These are phyloP conservation scores for Parasitella parasitica DNA, from an alignment of 371 early-diverging fungal genomes.

Conservation along the genomic window DNA sequence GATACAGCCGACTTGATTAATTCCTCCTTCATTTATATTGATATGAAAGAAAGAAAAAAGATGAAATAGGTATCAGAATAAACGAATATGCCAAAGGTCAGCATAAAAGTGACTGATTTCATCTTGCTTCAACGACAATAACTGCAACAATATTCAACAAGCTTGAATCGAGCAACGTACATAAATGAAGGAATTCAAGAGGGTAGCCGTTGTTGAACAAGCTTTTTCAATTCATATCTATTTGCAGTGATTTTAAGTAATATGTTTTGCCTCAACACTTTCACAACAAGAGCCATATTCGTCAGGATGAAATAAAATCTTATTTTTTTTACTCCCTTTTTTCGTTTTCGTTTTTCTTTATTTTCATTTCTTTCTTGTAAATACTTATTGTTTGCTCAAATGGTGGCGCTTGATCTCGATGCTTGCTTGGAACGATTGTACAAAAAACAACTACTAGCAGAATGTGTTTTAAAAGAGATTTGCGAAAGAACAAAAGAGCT, in stretches of 20 bases:
- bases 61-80: no score
- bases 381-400: background rate
- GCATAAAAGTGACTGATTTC: background rate
- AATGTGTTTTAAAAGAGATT: constrained; percentile 82
- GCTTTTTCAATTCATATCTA: background rate
- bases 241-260: background rate
- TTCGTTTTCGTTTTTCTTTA: background rate
- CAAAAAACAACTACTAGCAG: constrained; percentile 80
- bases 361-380: constrained; percentile 2
- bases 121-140: background rate
- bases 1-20: constrained; percentile 52
- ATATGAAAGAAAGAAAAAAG: background rate
- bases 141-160: no score
- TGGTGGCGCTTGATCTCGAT: constrained; percentile 68
- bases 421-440: constrained; percentile 70
- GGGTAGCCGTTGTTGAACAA: background rate
- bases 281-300: background rate
- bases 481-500: constrained; percentile 89
- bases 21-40: constrained; percentile 43
- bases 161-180: no score
- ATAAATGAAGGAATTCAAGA: background rate
- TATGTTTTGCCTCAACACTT: background rate
- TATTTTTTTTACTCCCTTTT: background rate
- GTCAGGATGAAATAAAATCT: background rate
- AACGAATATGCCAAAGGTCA: background rate